Evolutionary conservation across 805 yeast species (phyloP).

Genomic region (Pachysolen tannophilus): DNA sequence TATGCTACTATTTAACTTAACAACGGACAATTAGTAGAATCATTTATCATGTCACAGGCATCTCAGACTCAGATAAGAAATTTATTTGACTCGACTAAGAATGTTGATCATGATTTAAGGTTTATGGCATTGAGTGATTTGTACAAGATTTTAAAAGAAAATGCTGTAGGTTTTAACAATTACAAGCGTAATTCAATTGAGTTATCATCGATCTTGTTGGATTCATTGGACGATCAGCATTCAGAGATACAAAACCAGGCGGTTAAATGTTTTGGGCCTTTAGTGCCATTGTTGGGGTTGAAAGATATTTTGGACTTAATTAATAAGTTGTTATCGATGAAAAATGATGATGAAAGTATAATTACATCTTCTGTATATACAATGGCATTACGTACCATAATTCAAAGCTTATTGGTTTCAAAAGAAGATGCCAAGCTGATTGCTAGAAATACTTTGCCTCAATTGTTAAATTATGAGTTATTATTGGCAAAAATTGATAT

Average conservation of each 20-base stretch:
- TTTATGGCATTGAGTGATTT: constrained; percentile 82
- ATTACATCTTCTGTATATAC: constrained; percentile 43
- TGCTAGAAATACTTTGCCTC: constrained; percentile 31
- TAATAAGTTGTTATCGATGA: constrained; percentile 13
- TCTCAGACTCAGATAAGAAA: constrained; percentile 12
- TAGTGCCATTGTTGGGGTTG: constrained; percentile 29
- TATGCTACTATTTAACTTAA: no score
- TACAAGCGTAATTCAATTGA: constrained; percentile 1
- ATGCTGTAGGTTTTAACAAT: constrained; percentile 16
- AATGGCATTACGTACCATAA: constrained; percentile 41
- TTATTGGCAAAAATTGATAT: constrained; percentile 37
- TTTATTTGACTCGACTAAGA: constrained; percentile 38
- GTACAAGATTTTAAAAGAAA: constrained; percentile 27
- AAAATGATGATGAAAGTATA: constrained; percentile 12
- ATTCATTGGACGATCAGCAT: constrained; percentile 44
- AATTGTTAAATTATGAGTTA: constrained; percentile 17
- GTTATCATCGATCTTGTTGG: constrained; percentile 7
- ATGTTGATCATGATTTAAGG: constrained; percentile 74
- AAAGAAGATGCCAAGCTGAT: constrained; percentile 21
- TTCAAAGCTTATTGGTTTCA: constrained; percentile 23
- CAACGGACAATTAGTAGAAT: no score
- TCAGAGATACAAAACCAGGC: constrained; percentile 74
- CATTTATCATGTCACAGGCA: no score
- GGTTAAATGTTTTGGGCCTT: constrained; percentile 36
- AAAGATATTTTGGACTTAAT: constrained; percentile 25